A percentile compares a stretch with the other conserved stretches of the same genome.
Evolutionary conservation across 129 eudicot species (phyloP).

Genomic region (Cynara cardunculus): DNA sequence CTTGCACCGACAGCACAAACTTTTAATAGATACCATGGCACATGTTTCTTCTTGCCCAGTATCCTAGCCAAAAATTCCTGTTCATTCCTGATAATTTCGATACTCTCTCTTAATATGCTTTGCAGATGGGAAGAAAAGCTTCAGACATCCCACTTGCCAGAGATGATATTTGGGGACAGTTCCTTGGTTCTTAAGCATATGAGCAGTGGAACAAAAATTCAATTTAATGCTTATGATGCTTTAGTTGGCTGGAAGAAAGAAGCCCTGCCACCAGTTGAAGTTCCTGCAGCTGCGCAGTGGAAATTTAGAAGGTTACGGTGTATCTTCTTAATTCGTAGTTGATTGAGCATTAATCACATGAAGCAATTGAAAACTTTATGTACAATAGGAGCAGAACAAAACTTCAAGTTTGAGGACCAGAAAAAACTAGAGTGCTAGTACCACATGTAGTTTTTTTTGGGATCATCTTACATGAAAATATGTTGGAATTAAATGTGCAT

Average conservation of each 20-base stretch:
- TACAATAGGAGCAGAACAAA: not conserved
- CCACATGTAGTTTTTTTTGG: not conserved
- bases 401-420: not conserved
- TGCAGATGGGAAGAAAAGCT: conserved; percentile 95
- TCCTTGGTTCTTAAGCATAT: conserved; percentile 71
- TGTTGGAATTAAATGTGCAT: not conserved
- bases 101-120: conserved; percentile 2
- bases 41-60: not conserved
- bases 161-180: conserved; percentile 96
- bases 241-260: conserved; percentile 87
- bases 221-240: conserved; percentile 90
- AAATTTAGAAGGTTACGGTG: conserved; percentile 66
- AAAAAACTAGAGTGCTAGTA: not conserved
- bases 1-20: not conserved
- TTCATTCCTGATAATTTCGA: not conserved
- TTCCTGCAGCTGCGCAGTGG: conserved; percentile 97
- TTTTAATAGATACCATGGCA: not conserved
- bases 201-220: conserved; percentile 54
- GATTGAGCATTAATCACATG: not conserved
- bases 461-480: not conserved
- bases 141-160: conserved; percentile 90
- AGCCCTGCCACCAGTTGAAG: conserved; percentile 95
- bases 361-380: not conserved
- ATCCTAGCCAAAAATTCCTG: not conserved
- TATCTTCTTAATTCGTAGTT: not conserved